phyloP scores from a whole-genome alignment of 352 stramenopile species.

The Phytophthora macrochlamydospora region DNA sequence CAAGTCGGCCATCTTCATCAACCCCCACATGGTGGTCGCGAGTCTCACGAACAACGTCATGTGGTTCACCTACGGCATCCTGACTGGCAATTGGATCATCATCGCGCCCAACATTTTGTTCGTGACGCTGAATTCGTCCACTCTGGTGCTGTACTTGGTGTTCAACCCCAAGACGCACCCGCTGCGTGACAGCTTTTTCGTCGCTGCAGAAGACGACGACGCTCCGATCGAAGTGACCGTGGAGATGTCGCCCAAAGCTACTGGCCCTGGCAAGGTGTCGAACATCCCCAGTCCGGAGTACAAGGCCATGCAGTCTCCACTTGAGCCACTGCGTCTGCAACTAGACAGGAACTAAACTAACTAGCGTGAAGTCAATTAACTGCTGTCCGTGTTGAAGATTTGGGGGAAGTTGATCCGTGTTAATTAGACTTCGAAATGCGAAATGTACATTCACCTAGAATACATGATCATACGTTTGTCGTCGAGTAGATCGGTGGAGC shows the following conservation, averaged over 20 bases:
- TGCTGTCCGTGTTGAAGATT: not conserved
- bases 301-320: constrained; percentile 2
- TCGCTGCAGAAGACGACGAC: not conserved
- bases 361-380: not conserved
- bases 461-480: no score
- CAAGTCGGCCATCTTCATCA: constrained; percentile 42
- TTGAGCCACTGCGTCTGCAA: not conserved
- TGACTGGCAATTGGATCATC: constrained; percentile 31
- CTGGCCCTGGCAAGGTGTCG: not conserved
- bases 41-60: constrained; percentile 40
- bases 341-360: not conserved
- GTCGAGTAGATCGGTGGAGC: no score
- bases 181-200: constrained; percentile 5
- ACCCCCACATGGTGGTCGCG: constrained; percentile 42
- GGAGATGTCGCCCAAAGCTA: constrained; percentile 13
- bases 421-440: no score
- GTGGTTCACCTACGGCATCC: constrained; percentile 28
- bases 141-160: constrained; percentile 21
- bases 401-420: no score
- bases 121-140: constrained; percentile 17
- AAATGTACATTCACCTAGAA: no score
- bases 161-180: constrained; percentile 24
- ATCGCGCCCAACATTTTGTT: constrained; percentile 24
- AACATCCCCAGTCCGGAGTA: not conserved
- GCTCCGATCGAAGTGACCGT: not conserved